Evolutionary conservation across 805 yeast species (phyloP).

Genomic region (Kluyveromyces siamensis): DNA sequence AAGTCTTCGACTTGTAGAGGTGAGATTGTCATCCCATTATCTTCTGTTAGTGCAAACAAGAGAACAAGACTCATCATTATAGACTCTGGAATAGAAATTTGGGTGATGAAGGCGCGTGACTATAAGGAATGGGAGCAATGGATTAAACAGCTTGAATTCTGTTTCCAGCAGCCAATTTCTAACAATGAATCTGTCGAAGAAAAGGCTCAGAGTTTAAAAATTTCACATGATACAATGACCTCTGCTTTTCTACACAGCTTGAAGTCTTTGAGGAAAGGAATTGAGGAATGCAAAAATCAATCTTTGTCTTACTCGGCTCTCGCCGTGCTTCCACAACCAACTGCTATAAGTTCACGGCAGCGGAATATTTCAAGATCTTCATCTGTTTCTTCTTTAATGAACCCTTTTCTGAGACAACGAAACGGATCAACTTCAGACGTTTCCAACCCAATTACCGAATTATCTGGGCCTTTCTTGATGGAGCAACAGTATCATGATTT

Average conservation of each 20-base stretch:
- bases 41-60: constrained; percentile 74
- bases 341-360: not conserved
- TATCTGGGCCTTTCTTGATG: not conserved
- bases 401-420: constrained; percentile 4
- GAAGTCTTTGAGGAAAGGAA: constrained; percentile 7
- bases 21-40: constrained; percentile 76
- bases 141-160: constrained; percentile 65
- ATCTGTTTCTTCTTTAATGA: constrained; percentile 5
- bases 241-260: not conserved
- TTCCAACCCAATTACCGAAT: not conserved
- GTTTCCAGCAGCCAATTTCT: constrained; percentile 15
- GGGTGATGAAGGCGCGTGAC: constrained; percentile 72
- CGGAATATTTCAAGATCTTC: constrained; percentile 6
- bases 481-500: constrained; percentile 16
- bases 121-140: constrained; percentile 65
- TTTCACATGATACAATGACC: not conserved
- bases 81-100: constrained; percentile 92
- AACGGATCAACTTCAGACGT: constrained; percentile 3
- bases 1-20: constrained; percentile 70
- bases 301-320: constrained; percentile 13
- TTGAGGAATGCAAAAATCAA: constrained; percentile 22
- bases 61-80: constrained; percentile 61
- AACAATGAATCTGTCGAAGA: not conserved
- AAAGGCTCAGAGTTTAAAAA: not conserved
- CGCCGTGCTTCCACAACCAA: not conserved